Conservation (phyloP, 2,329 filamentous ascomycete species). For the Beauveria caledonica region DNA sequence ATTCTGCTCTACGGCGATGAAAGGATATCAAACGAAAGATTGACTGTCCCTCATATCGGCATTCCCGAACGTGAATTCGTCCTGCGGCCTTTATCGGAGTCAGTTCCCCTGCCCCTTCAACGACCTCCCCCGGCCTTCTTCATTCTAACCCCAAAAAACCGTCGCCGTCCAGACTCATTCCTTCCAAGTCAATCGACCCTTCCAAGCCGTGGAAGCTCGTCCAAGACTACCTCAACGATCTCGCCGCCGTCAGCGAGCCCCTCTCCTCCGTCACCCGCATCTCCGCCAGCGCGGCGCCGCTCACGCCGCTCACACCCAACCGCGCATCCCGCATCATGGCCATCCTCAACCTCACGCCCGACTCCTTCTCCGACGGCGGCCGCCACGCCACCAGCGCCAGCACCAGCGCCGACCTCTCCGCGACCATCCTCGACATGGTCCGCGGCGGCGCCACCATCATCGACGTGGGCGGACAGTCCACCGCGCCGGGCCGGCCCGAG, state of each 20-base stretch:
- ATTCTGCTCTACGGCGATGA: conserved; percentile 74
- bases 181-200: conserved; percentile 43
- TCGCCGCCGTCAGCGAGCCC: conserved; percentile 38
- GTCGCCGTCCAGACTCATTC: conserved; percentile 40
- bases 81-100: conserved; percentile 76
- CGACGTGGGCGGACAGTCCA: conserved; percentile 90
- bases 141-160: neutral
- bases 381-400: no score
- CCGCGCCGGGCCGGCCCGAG: conserved; percentile 64
- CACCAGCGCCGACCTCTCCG: conserved; percentile 44
- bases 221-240: conserved; percentile 52
- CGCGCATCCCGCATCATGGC: conserved; percentile 78
- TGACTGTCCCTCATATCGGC: conserved; percentile 76
- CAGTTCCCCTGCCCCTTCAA: conserved; percentile 20
- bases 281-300: conserved; percentile 34
- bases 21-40: conserved; percentile 56
- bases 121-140: neutral
- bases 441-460: conserved; percentile 69
- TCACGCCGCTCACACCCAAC: conserved; percentile 50
- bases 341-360: conserved; percentile 88
- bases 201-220: conserved; percentile 51
- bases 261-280: conserved; percentile 54
- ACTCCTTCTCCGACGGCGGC: conserved; percentile 96
- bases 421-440: conserved; percentile 55
- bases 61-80: conserved; percentile 94